These are phyloP conservation scores for Bolboschoenoplectus hybrid DNA, from an alignment of 202 grass and related monocot genomes.

Conservation along the genomic window DNA sequence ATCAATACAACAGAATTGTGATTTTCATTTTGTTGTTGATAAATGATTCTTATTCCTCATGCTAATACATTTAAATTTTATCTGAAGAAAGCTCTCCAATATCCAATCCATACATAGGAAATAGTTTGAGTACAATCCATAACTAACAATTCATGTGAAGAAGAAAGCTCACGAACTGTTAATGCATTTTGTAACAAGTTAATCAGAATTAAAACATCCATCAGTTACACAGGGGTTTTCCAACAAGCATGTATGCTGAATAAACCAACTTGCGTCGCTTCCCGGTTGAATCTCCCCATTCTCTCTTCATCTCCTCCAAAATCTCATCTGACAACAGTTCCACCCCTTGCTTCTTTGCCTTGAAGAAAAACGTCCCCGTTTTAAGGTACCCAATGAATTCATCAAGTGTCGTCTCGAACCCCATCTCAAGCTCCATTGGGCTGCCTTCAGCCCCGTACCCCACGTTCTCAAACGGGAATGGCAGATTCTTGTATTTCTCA, in stretches of 20 bases:
- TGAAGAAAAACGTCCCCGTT: slow-evolving; percentile 46
- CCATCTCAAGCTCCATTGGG: slow-evolving; percentile 59
- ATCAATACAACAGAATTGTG: neutral
- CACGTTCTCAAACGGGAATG: slow-evolving; percentile 75
- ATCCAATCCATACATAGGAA: neutral
- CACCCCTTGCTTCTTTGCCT: slow-evolving; percentile 60
- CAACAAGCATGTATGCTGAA: slow-evolving; percentile 74
- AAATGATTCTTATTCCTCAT: neutral
- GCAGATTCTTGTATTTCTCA: slow-evolving; percentile 57
- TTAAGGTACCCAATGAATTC: slow-evolving; percentile 45
- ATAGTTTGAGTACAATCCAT: no score
- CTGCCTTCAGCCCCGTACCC: slow-evolving; percentile 59
- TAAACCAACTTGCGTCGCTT: slow-evolving; percentile 53
- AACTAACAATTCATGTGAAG: neutral
- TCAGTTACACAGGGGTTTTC: slow-evolving; percentile 48
- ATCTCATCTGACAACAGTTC: slow-evolving; percentile 58
- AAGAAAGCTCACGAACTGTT: neutral
- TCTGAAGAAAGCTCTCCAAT: no score
- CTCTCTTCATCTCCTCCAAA: slow-evolving; percentile 48
- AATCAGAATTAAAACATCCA: slow-evolving; percentile 5
- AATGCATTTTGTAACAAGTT: neutral
- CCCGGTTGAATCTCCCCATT: slow-evolving; percentile 51
- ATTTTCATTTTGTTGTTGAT: neutral
- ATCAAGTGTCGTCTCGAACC: slow-evolving; percentile 61
- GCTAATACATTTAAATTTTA: neutral